phyloP scores from a whole-genome alignment of 2,329 filamentous ascomycete genomes.

The Teratosphaeria zuluensis region DNA sequence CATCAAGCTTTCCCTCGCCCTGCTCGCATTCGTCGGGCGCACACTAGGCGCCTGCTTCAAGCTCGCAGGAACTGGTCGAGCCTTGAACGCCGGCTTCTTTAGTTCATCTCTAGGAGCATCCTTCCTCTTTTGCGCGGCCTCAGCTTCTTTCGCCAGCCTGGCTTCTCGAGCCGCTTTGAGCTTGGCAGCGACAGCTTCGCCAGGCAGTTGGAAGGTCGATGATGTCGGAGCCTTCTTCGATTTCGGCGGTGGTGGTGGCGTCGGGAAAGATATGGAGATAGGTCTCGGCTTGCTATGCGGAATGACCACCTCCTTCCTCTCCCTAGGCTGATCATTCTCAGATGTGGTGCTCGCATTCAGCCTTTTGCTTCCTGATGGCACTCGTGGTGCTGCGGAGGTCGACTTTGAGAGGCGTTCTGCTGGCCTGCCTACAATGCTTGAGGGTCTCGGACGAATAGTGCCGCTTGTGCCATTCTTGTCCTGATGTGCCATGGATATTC shows the following conservation, averaged over 20 bases:
- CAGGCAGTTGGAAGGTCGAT: conserved; percentile 43
- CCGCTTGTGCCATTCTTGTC: conserved; percentile 10
- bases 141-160: conserved; percentile 21
- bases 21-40: conserved; percentile 37
- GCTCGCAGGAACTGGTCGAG: conserved; percentile 32
- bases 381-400: neutral
- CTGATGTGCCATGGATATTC: conserved; percentile 21
- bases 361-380: neutral
- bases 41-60: conserved; percentile 23
- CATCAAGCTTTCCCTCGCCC: conserved; percentile 32
- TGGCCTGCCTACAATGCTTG: neutral
- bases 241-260: conserved; percentile 37
- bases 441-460: neutral
- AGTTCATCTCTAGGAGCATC: neutral
- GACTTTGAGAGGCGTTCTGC: neutral
- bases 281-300: conserved; percentile 36
- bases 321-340: conserved; percentile 1
- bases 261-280: conserved; percentile 39
- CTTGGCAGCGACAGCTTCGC: conserved; percentile 44
- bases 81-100: conserved; percentile 37
- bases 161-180: conserved; percentile 38
- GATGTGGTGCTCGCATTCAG: neutral
- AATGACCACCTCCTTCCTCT: conserved; percentile 20
- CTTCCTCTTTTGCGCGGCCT: conserved; percentile 14
- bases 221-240: conserved; percentile 42